Evolutionary conservation across 495 filamentous ascomycete species (phyloP), one percentile per base, ranked within the genome.

Genomic region (Daldinia caldariorum): DNA sequence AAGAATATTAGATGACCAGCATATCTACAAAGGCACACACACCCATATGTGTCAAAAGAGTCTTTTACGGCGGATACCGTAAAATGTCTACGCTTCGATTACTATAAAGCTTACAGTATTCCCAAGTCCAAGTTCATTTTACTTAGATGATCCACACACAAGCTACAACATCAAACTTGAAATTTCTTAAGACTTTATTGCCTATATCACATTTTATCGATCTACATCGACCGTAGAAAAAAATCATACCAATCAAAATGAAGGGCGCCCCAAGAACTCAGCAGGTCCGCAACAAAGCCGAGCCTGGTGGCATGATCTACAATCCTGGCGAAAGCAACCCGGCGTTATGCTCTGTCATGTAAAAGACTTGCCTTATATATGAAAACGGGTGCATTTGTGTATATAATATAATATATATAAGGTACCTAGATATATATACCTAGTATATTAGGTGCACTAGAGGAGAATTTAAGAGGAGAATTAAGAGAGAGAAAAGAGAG

Each of bases 311-410:
- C 26, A 66, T 73, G 35, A 39, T 32, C 3, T 39, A 69, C 8
- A 54, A 16, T 20, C 53, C 34, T 10, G 56, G 58, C 12, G n/a
- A 43, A 10, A 45, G 16, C 7, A 41, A 39, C 1, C 49, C 64
- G 5, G 58, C 22, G 10, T 26, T 70, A 3, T 70, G 70, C 22
- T 38, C 67, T 10, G 66, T 79, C 38, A 70, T 61, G 67, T 73
- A 51, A 43, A 22, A 49, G 5, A 3, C 20, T 16, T 12, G 2
- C 13, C 29, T 51, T 29, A 29, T 31, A 51, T n/a, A 51, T 22
- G n/a, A n/a, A 12, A 22, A 51, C 16, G 9, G 3, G n/a, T n/a
- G n/a, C 41, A 20, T 4, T 3, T 43, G 6, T 18, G 4, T 20
- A 10, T 45, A 20, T 47, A 47, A 47, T 16, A 10, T 34, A 34